Evolutionary conservation across 495 filamentous ascomycete species (phyloP).

Genomic region (Daldinia loculata): DNA sequence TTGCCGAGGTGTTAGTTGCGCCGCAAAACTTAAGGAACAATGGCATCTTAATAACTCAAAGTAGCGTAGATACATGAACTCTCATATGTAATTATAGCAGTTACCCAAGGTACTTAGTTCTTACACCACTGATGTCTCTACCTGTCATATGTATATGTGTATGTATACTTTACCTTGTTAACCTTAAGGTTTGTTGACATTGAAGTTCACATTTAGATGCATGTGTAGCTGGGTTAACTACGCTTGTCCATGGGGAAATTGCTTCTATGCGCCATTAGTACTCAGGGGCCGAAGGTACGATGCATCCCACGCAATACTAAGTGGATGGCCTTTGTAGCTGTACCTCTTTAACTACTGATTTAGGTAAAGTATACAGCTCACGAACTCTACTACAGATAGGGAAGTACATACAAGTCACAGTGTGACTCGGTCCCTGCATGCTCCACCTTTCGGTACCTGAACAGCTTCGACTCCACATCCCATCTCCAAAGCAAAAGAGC

Average conservation of each 20-base stretch:
- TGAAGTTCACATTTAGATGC: slow-evolving; percentile 1
- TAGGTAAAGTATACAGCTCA: background rate
- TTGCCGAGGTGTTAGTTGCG: background rate
- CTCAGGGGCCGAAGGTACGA: slow-evolving; percentile 29
- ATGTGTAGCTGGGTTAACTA: slow-evolving; percentile 14
- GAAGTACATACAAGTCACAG: slow-evolving; percentile 30
- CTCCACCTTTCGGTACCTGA: slow-evolving; percentile 42
- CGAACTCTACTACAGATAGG: slow-evolving; percentile 2
- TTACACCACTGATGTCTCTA: background rate
- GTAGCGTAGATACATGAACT: background rate
- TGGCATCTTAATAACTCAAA: background rate
- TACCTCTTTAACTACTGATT: slow-evolving; percentile 13
- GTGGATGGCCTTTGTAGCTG: slow-evolving; percentile 20
- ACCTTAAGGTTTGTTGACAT: slow-evolving; percentile 28
- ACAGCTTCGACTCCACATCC: slow-evolving; percentile 40
- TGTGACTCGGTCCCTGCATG: slow-evolving; percentile 39
- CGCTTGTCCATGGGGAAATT: slow-evolving; percentile 32
- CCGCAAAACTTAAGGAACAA: background rate
- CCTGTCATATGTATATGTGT: background rate
- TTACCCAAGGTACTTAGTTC: background rate
- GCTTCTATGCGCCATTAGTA: slow-evolving; percentile 40
- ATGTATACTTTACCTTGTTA: background rate
- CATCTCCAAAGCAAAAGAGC: slow-evolving; percentile 33
- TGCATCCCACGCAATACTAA: slow-evolving; percentile 27
- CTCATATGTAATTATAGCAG: background rate